Base-by-base conservation (phyloP, 2,329 filamentous ascomycete species). In the Apiospora kogelbergensis region DNA sequence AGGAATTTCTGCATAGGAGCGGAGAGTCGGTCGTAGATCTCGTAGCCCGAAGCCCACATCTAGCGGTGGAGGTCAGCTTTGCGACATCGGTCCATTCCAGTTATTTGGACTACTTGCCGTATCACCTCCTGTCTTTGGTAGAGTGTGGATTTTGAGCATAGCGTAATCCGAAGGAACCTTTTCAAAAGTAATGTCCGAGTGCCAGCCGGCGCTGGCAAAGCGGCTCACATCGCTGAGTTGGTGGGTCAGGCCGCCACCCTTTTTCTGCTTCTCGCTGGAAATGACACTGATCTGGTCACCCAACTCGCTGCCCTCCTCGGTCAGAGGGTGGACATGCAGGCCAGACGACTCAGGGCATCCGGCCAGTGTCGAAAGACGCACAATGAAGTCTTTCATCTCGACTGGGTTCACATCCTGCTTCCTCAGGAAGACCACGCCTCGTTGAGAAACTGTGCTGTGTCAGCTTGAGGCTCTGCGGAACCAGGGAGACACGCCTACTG, bases 201-300 rank as follows among this genome's bases (percentile, higher is more conserved):
- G 85, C 85, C 86, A 88, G 13, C 81, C 83, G 66, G 72, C 77
- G 74, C 79, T 81, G 37, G 84, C 84, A 67, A 83, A 83, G 26
- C 84, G 81, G 72, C 81, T 84, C 60, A 84, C 83, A 72, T 85
- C 84, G 72, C 82, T 86, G 69, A 85, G 78, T 72, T 84, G 81
- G 74, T 86, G 83, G 40, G 84, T 86, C 69, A 86, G 74, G 72
- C 84, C 84, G 72, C 84, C 83, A 37, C 84, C 83, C 76, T 86
- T 86, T 79, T 86, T 84, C 75, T 86, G 82, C 80, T 86, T 84
- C 76, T 86, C 83, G 66, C 84, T 84, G 68, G 83, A 86, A 75
- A 89, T 88, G 67, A 88, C 84, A 68, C 82, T 85, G 71, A 89
- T 84, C 74, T 89, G 82, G 73, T 88, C 85, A 44, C 85, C 84